These are phyloP conservation scores for Paraleonurus japonicus DNA, from an alignment of 257 asterid genomes.

Conservation along the genomic window DNA sequence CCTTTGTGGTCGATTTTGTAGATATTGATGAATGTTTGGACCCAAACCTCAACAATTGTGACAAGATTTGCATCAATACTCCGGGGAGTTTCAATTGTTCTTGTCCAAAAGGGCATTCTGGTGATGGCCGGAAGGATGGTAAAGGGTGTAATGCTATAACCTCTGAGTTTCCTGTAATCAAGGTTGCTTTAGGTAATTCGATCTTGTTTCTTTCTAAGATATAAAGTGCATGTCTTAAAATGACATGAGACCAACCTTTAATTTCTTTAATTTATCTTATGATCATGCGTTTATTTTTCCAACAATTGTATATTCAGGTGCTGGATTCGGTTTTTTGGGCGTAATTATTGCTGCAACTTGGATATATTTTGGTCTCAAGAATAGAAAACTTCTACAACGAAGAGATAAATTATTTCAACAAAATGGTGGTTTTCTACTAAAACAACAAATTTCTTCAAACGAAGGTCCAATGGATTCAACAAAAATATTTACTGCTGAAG, in stretches of 20 bases:
- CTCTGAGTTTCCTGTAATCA: background rate
- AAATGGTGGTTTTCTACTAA: conserved; percentile 66
- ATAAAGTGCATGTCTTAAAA: background rate
- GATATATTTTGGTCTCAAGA: conserved; percentile 56
- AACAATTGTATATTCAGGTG: conserved; percentile 42
- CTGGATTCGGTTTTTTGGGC: conserved; percentile 62
- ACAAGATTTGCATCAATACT: background rate
- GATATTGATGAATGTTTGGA: conserved; percentile 21
- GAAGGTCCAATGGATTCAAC: conserved; percentile 47
- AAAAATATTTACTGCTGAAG: conserved; percentile 58
- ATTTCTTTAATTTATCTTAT: background rate
- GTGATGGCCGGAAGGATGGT: conserved; percentile 16
- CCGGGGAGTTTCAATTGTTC: conserved; percentile 7
- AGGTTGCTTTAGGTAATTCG: conserved; percentile 22
- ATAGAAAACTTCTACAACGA: conserved; percentile 41
- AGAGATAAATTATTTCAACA: conserved; percentile 70
- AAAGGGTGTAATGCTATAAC: background rate
- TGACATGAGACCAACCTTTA: background rate
- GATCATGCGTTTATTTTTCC: background rate
- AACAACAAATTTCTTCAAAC: conserved; percentile 49
- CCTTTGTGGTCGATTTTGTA: background rate
- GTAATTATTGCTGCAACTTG: conserved; percentile 43
- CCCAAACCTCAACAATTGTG: background rate
- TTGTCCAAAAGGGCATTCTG: conserved; percentile 5
- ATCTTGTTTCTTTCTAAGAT: background rate